Evolutionary conservation across 768 basidiomycete species (phyloP), one percentile per base, ranked within the genome.

Genomic region (Kwoniella sp.): DNA sequence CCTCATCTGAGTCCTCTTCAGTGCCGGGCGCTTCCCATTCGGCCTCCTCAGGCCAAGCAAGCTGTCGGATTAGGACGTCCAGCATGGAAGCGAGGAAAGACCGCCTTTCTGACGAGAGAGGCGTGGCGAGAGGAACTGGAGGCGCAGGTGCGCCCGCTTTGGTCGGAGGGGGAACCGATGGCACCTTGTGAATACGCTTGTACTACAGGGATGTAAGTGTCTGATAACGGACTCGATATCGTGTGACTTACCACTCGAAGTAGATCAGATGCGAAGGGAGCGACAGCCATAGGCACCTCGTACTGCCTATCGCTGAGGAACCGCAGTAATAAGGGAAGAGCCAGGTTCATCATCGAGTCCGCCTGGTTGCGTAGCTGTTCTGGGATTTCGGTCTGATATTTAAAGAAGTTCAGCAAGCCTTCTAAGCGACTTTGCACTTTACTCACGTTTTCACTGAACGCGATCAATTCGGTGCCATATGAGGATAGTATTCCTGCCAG

Each of bases 281-380:
- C 88, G 33, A 96, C 80, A 6, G 91, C 86, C 19, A 83, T 82
- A 57, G 85, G 84, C 5, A 89, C 91, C 64, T 93, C 91, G 56
- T 92, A 88, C 59, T 88, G 88, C 23, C 85, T 80, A 67, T 98
- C 95, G 8, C 85, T 85, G 77, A 98, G 79, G 77, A 96, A 91
- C 14, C 83, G 84, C 10, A 99, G 79, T 78, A 89, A 80, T 29
- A 90, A 79, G 1, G 91, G 89, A 15, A 91, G 79, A 36, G 85
- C 75, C 62, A 86, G 82, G 29, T 78, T 76, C 46, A 89, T 78
- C 65, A 87, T 76, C 23, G 73, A 74, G 8, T 79, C 78, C 0
- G 87, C 87, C 70, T 89, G 85, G 9, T 78, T 68, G 2, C 82
- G 79, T 32, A 88, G 71, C 11, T 80, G 80, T 55, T 84, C 82